Evolutionary conservation across 257 asterid genomes (phyloP), one percentile per base, ranked within the genome.

Genomic region (Coffea eugenioides): DNA sequence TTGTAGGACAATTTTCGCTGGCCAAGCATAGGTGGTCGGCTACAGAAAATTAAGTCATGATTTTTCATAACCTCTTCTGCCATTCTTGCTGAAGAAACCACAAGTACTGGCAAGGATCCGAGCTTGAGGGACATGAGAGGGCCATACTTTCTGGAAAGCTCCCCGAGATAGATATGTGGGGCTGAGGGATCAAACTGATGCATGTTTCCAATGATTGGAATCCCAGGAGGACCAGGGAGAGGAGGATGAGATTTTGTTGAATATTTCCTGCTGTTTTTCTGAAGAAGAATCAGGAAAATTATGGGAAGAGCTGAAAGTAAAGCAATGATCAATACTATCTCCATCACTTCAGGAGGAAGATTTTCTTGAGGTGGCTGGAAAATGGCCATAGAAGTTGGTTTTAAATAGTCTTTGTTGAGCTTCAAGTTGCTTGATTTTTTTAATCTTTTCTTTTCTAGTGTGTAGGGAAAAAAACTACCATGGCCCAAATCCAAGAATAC

Each of bases 91-190:
- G 75, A 70, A 15, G 75, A 70, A 70, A 45, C 75, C 57, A 70
- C 75, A 27, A 70, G 41, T 9, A 70, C 25, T 18, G 56, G 56
- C 16, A 20, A 8, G 34, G 75, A 70, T 18, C 75, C 75, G 0
- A 70, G 36, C 75, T 45, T 70, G 54, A 70, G 75, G 21, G 75
- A 70, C 56, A 70, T 70, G 57, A 70, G 75, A 43, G 57, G 75
- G 36, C 75, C 75, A 70, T 70, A 70, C 54, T 70, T 71, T 46
- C 10, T 45, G 15, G 75, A 71, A 6, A 71, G 75, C n/a, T 31
- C 39, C 57, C 39, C 46, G 21, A 71, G 59, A 39, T 71, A 71
- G 8, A 18, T n/a, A 54, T 43, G 56, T 43, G 59, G 75, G 21
- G 75, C 36, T 45, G 75, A 71, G 51, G 5, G 45, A 45, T 71